phyloP scores from a whole-genome alignment of 805 yeast species.

The Candida germanica region DNA sequence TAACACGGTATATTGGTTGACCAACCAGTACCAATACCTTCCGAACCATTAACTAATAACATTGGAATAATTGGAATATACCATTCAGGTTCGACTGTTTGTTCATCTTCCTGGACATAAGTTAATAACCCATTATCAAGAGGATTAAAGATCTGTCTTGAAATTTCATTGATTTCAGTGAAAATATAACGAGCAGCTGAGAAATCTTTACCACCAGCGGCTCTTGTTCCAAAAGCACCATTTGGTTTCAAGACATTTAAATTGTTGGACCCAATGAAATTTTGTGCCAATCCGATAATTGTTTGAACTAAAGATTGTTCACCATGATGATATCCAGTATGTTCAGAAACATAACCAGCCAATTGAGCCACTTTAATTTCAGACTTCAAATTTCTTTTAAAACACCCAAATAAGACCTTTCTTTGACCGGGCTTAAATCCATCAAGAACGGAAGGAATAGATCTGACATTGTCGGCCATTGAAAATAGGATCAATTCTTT shows the following conservation, averaged over 20 bases:
- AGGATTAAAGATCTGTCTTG: conserved; percentile 72
- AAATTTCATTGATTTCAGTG: conserved; percentile 76
- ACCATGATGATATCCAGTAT: conserved; percentile 95
- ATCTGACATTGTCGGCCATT: conserved; percentile 94
- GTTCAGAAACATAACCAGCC: conserved; percentile 84
- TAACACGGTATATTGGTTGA: conserved; percentile 88
- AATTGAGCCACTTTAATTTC: conserved; percentile 90
- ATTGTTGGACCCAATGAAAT: conserved; percentile 90
- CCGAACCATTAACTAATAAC: conserved; percentile 92
- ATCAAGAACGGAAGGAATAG: conserved; percentile 90
- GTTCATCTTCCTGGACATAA: conserved; percentile 89
- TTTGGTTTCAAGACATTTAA: conserved; percentile 80
- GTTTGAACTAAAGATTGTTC: conserved; percentile 86
- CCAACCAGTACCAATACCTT: conserved; percentile 99
- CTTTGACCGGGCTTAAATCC: conserved; percentile 98
- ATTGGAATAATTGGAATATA: conserved; percentile 92
- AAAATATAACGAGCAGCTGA: conserved; percentile 97
- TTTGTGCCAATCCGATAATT: conserved; percentile 91
- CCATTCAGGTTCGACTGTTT: conserved; percentile 93
- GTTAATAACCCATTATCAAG: conserved; percentile 74
- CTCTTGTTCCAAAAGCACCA: conserved; percentile 96
- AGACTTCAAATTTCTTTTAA: conserved; percentile 68
- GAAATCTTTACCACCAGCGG: conserved; percentile 96
- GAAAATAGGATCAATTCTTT: conserved; percentile 92
- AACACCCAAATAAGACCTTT: conserved; percentile 84